Evolutionary conservation across 2,329 filamentous ascomycete species (phyloP), one percentile per base, ranked within the genome.

Genomic region (Blumeria graminis): DNA sequence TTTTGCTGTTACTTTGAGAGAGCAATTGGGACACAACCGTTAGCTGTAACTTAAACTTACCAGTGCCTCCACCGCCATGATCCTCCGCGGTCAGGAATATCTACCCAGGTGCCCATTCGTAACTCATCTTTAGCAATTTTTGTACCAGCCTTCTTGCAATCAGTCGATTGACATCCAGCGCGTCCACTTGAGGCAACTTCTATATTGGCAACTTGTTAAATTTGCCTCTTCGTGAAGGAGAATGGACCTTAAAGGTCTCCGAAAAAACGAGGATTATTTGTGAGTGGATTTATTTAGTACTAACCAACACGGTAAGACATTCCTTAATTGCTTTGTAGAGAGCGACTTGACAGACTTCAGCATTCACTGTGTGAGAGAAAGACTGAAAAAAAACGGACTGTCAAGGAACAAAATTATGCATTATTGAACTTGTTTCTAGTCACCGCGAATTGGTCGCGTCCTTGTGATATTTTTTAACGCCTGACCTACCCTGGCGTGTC

Each of bases 61-160:
- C 90, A 95, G 68, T 96, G 90, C 66, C 82, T 84, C 81, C 84
- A 96, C 57, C 72, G 68, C 78, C 80, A 94, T 64, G 74, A 75
- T 45, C 77, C 77, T 64, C 81, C 74, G 0, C 28, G 46, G 13
- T 72, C 63, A 0, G 70, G 55, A 60, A 83, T 76, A 9, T 76
- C 76, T 59, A 94, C 76, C 73, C 82, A 56, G 22, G 75, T 76
- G 45, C 85, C 90, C 56, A 88, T 77, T 56, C 90, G 83, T 2
- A 94, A 71, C 61, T 86, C 79, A 57, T 82, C 86, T 70, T 94
- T 94, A 32, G 64, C 62, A 65, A 94, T 86, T 70, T 94, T 94
- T 64, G 75, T 66, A 1, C 65, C 72, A 1, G 70, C 70, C 1
- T 83, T 74, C 68, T 88, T 88, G 74, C 90, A 95, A 60, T 80